Conservation (phyloP, 768 basidiomycete species). For the Rhodotorula toruloides region DNA sequence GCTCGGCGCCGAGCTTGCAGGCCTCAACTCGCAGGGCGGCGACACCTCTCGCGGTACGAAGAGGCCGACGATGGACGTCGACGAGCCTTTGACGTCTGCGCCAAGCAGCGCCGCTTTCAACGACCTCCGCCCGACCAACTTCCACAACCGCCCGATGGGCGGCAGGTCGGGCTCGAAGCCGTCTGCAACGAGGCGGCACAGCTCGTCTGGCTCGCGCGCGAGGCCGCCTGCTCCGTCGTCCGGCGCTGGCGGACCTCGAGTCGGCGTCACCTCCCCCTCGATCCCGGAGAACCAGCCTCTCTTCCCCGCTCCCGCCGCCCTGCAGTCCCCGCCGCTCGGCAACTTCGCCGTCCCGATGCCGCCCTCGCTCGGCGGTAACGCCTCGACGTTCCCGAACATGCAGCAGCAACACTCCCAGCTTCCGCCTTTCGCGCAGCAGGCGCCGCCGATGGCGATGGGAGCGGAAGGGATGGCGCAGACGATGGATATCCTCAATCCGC, state of each 20-base stretch:
- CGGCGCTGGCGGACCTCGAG: neutral
- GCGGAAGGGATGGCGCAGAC: constrained; percentile 1
- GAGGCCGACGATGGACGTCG: constrained; percentile 29
- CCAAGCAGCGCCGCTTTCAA: neutral
- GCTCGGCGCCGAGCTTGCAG: constrained; percentile 23
- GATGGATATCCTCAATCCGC: constrained; percentile 29
- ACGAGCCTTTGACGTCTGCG: neutral
- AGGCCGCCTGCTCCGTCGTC: neutral
- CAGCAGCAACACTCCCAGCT: no score
- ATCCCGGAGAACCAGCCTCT: neutral
- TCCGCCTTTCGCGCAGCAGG: neutral
- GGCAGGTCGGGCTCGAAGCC: neutral
- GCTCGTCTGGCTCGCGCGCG: constrained; percentile 1
- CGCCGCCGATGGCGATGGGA: neutral
- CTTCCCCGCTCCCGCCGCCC: neutral
- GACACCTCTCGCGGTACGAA: constrained; percentile 26
- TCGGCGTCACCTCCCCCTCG: neutral
- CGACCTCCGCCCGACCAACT: constrained; percentile 19
- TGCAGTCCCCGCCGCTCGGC: constrained; percentile 1
- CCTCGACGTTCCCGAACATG: neutral
- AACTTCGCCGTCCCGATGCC: neutral
- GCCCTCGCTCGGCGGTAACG: neutral
- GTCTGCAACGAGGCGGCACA: constrained; percentile 2
- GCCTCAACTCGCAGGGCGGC: constrained; percentile 2
- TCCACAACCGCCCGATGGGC: constrained; percentile 17